Percentiles rank a stretch among this genome's conserved stretches.
Conservation (phyloP, 225 moss, liverwort and hornwort genomes). For the Pseudoscleropodium purum region DNA sequence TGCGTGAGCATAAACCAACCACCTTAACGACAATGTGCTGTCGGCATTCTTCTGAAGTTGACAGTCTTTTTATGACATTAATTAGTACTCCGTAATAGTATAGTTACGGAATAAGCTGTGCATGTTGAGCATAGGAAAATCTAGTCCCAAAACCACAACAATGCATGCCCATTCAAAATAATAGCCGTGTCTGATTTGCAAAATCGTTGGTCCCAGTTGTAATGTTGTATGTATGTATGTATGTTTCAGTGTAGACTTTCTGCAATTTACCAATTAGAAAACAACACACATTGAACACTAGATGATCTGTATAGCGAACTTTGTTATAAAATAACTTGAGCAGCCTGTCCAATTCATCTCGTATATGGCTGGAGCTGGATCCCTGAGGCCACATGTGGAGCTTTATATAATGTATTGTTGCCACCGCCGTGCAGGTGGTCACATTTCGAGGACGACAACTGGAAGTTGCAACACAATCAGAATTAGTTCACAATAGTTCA, state of each 20-base stretch:
- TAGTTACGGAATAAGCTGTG: not conserved
- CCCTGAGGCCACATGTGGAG: not conserved
- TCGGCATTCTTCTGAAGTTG: not conserved
- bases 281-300: not conserved
- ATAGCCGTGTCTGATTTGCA: not conserved
- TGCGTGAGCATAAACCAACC: not conserved
- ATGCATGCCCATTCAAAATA: not conserved
- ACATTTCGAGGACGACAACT: conserved; percentile 48
- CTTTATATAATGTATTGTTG: not conserved
- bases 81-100: not conserved
- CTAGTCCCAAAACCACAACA: not conserved
- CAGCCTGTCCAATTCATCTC: not conserved
- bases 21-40: not conserved
- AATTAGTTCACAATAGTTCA: not conserved
- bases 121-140: not conserved
- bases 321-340: not conserved
- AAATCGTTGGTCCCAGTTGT: not conserved
- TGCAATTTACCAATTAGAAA: not conserved
- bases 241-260: not conserved
- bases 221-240: too few relatives aligned
- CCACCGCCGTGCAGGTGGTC: not conserved
- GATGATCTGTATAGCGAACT: not conserved
- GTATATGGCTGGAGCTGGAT: not conserved
- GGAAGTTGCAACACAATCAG: not conserved
- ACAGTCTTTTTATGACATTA: not conserved